Evolutionary conservation across 2,329 filamentous ascomycete species (phyloP).

Genomic region (Talaromyces sp.): DNA sequence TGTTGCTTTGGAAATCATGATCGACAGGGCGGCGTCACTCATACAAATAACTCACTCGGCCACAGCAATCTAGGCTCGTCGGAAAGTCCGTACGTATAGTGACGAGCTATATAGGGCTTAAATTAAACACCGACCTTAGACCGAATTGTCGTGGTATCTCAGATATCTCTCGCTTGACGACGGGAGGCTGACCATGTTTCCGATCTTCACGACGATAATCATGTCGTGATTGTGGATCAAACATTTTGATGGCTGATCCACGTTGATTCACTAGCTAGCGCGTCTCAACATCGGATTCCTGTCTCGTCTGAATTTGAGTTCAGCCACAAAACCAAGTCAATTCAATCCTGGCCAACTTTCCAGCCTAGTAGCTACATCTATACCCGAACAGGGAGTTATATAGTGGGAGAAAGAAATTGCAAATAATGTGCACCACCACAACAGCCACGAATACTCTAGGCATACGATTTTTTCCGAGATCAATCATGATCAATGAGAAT

Average conservation of each 20-base stretch:
- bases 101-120: neutral
- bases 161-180: neutral
- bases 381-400: neutral
- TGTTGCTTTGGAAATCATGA: neutral
- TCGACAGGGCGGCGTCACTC: constrained; percentile 11
- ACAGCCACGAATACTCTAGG: neutral
- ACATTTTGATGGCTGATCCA: neutral
- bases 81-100: neutral
- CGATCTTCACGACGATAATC: neutral
- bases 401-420: neutral
- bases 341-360: neutral
- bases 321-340: neutral
- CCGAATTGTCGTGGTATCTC: neutral
- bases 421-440: neutral
- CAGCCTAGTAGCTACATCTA: neutral
- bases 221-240: neutral
- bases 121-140: neutral
- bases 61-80: neutral
- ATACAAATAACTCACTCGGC: neutral
- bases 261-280: neutral
- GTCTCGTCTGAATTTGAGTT: constrained; percentile 8
- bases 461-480: neutral
- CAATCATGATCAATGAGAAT: neutral
- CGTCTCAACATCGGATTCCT: neutral
- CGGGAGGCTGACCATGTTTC: constrained; percentile 5